Percentiles rank a stretch among this genome's conserved stretches.
Evolutionary conservation across 495 filamentous ascomycete genomes (phyloP).

Genomic region (Podospora pseudocomata): DNA sequence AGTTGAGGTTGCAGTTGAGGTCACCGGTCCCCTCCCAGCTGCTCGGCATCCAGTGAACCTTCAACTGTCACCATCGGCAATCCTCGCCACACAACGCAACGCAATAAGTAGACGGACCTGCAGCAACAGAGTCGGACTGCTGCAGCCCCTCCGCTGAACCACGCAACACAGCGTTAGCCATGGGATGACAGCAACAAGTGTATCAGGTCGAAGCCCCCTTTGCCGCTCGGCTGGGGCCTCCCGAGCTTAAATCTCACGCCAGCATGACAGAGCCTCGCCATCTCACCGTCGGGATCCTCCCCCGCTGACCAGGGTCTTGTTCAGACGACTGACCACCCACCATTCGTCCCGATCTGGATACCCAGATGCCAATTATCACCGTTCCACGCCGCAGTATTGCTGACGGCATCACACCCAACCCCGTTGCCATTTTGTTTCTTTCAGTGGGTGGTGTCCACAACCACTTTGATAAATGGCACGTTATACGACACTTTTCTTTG

Average conservation of each 20-base stretch:
- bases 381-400: not conserved
- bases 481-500: not conserved
- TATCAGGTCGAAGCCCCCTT: not conserved
- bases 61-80: not conserved
- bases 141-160: no score
- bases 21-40: not conserved
- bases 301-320: not conserved
- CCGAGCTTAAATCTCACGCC: conserved; percentile 8
- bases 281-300: not conserved
- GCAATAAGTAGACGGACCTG: not conserved
- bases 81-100: not conserved
- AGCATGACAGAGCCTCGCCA: not conserved
- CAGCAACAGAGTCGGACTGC: not conserved
- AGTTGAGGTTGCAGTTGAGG: no score
- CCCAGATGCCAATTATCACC: not conserved
- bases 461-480: not conserved
- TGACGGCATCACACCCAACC: not conserved
- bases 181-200: not conserved
- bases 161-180: not conserved
- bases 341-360: not conserved
- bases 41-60: not conserved
- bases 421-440: not conserved
- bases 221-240: conserved; percentile 4
- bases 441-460: not conserved
- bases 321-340: not conserved